Percentiles rank a stretch among this genome's conserved stretches.
Conservation (phyloP, 768 basidiomycete species). For the Tulasnella sp. region DNA sequence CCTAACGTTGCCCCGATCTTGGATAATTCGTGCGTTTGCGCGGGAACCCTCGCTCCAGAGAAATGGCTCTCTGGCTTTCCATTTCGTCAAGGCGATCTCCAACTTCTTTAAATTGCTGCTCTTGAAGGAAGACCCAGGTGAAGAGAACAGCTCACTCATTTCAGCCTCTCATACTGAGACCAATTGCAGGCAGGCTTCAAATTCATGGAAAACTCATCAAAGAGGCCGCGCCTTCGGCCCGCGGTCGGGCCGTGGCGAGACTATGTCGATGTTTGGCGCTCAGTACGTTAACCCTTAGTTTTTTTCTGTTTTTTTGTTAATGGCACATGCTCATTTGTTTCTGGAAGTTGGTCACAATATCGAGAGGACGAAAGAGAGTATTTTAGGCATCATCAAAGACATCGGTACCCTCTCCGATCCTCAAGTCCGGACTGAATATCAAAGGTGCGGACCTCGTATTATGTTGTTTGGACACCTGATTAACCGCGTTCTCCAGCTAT, state of each 20-base stretch:
- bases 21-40: constrained; percentile 3
- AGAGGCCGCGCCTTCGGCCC: not conserved
- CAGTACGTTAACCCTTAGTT: not conserved
- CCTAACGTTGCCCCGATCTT: constrained; percentile 8
- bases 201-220: not conserved
- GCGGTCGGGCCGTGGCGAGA: not conserved
- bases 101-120: not conserved
- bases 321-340: not conserved
- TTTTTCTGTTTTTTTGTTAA: no score
- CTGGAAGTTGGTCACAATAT: not conserved
- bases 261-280: constrained; percentile 3
- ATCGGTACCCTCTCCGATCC: not conserved
- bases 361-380: not conserved
- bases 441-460: not conserved
- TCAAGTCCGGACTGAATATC: not conserved
- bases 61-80: not conserved
- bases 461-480: not conserved
- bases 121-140: not conserved
- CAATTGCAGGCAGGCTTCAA: not conserved
- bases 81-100: not conserved
- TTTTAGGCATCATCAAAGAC: not conserved
- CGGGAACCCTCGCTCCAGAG: not conserved
- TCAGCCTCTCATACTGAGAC: not conserved
- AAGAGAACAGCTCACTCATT: no score
- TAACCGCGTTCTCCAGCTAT: not conserved